A percentile compares a stretch with the other conserved stretches of the same genome.
These are phyloP conservation scores for Lumnitzera racemosa DNA, from an alignment of 345 rosid species.

Conservation along the genomic window DNA sequence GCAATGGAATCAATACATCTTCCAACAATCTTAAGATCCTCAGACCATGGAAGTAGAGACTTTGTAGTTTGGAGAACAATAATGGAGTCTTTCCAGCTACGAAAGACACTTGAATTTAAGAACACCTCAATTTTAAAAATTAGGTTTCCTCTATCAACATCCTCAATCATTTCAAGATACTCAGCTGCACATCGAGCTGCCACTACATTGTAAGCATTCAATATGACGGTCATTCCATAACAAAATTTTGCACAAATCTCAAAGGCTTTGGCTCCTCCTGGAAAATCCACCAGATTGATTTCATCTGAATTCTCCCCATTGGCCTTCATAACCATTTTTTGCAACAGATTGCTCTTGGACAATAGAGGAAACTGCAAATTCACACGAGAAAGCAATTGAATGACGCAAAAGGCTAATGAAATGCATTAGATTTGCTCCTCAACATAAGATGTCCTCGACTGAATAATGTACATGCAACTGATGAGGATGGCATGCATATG, in stretches of 20 bases:
- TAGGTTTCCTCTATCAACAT: constrained; percentile 70
- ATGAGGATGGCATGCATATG: too few relatives aligned
- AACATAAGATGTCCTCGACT: neutral
- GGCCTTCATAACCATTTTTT: constrained; percentile 44
- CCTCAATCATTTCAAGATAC: constrained; percentile 91
- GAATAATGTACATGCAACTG: neutral
- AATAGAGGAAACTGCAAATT: constrained; percentile 78
- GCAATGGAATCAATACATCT: constrained; percentile 86
- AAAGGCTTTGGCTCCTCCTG: constrained; percentile 85
- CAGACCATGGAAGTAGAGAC: constrained; percentile 82
- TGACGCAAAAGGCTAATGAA: constrained; percentile 2
- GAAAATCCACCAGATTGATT: constrained; percentile 52
- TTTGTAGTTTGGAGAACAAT: constrained; percentile 81
- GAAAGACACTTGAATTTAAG: constrained; percentile 72
- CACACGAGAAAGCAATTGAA: neutral
- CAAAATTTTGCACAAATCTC: constrained; percentile 96
- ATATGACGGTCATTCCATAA: constrained; percentile 82
- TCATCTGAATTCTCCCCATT: constrained; percentile 50
- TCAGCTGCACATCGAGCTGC: constrained; percentile 88
- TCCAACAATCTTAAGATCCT: constrained; percentile 73
- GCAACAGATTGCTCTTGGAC: constrained; percentile 75
- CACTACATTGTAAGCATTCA: constrained; percentile 78
- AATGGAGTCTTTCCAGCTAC: constrained; percentile 95
- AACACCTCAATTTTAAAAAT: constrained; percentile 79
- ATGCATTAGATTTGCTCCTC: neutral